Evolutionary conservation across 345 rosid species (phyloP).

Genomic region (Abelmoschus esculentus): DNA sequence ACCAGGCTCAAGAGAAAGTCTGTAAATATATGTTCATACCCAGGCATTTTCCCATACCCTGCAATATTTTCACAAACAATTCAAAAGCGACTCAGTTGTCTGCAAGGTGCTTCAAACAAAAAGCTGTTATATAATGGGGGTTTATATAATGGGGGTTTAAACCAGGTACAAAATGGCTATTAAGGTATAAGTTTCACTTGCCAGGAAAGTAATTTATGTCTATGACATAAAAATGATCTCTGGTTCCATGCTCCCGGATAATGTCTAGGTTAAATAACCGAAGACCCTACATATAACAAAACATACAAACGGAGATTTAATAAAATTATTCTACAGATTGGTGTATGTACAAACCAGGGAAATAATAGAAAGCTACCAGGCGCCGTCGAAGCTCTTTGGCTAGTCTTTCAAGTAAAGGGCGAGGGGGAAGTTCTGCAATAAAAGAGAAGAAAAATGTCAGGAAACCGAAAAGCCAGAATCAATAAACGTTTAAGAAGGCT

Average conservation of each 20-base stretch:
- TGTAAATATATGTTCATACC: slow-evolving; percentile 63
- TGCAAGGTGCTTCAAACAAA: not conserved
- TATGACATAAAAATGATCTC: slow-evolving; percentile 62
- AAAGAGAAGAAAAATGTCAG: not conserved
- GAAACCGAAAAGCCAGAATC: no score
- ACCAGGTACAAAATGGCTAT: not conserved
- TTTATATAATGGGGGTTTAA: not conserved
- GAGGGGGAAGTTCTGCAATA: slow-evolving; percentile 71
- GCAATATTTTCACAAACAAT: slow-evolving; percentile 14
- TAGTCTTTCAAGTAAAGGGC: slow-evolving; percentile 69
- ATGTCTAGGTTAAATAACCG: slow-evolving; percentile 73
- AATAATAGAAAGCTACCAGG: slow-evolving; percentile 32
- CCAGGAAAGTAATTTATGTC: slow-evolving; percentile 87
- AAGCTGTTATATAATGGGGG: not conserved
- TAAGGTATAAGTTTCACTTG: slow-evolving; percentile 18
- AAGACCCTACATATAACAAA: slow-evolving; percentile 40
- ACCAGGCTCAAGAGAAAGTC: slow-evolving; percentile 64
- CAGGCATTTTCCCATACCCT: slow-evolving; percentile 90
- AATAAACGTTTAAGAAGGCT: not conserved
- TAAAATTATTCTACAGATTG: not conserved
- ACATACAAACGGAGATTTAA: not conserved
- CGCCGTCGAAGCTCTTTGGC: slow-evolving; percentile 64
- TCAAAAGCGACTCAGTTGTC: not conserved
- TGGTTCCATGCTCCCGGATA: slow-evolving; percentile 67
- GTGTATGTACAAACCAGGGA: not conserved